Evolutionary conservation across 2,329 filamentous ascomycete genomes (phyloP), one percentile per base, ranked within the genome.

Genomic region (Fusarium burgessii): DNA sequence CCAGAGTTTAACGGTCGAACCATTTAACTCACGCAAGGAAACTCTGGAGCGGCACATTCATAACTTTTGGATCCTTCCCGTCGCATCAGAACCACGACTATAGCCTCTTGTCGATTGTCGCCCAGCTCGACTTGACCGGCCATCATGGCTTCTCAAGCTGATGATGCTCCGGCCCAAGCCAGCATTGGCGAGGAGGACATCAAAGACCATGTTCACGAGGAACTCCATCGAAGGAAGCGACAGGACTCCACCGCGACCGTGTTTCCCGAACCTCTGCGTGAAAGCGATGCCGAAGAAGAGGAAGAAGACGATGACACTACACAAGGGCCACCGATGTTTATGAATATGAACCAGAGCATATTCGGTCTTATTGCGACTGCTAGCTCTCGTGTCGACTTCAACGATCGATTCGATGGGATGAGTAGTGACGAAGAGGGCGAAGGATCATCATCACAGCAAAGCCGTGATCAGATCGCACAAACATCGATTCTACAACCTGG

Each of bases 291-390:
- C 20, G 81, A 78, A 35, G 85, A 87, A 47, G 84, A 78, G 32
- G 85, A 87, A 45, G 84, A 88, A 72, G 84, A 87, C 40, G 81
- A 85, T 45, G 72, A 81, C 7, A 80, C 84, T 4, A 78, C 76
- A 12, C 83, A 84, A 61, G 82, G 81, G 40, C 81, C 83, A 17
- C 83, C 85, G 69, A 84, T 87, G 79, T 86, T 87, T 63, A 84
- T 89, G 81, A 93, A 94, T 77, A 93, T 97, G 90, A 96, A 97
- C 80, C 95, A 97, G 84, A 97, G 93, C 71, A 91, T 98, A 59
- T 97, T 98, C 80, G 94, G 94, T 58, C 89, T 98, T 82, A 95
- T 98, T 73, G 93, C 95, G 10, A 93, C 94, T 18, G 94, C 94
- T 40, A 93, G 94, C 10, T 95, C 93, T 33, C 90, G 90, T 64